Evolutionary conservation across 2,329 filamentous ascomycete genomes (phyloP), one percentile per base, ranked within the genome.

Genomic region (Cercospora sojina): DNA sequence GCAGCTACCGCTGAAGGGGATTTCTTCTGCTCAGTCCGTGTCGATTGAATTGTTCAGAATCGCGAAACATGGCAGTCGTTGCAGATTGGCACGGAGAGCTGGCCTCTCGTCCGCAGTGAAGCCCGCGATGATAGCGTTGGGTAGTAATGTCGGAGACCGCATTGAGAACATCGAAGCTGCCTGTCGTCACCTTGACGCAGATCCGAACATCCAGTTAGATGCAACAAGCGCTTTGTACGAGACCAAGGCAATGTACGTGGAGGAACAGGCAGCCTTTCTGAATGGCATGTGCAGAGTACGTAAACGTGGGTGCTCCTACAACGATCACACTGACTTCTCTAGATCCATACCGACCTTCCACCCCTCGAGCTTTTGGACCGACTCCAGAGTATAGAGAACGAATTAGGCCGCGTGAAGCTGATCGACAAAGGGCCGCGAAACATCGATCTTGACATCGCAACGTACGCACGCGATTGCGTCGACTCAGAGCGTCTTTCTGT

Each of bases 221-320:
- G 85, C 89, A 73, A 97, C 94, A 0, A 98, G 94, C 78, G 90
- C 88, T 68, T 83, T 99, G 3, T 99, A 95, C 86, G 93, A 98
- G 81, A 99, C 94, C 3, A 88, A 92, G 73, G 92, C 95, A 23
- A 99, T 99, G 95, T 99, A 99, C 79, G 91, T 97, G 70, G 82
- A 91, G 69, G 90, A 97, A 69, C 95, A 99, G 78, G 88, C 89
- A 69, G 86, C 87, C 31, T 99, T 99, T 76, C 82, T 97, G 57
- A 99, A 99, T 77, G 95, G 93, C 20, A 93, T 89, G 65, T 97
- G 92, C 78, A 91, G 96, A 88, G 93, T 96, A 78, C 77, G 87
- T 83, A 8, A 32, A 29, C 18, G 18, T 31, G 49, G 10, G 35
- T 9, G 18, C 3, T n/a, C 9, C 12, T 31, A 16, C 49, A 20